A percentile compares a stretch with the other conserved stretches of the same genome.
Evolutionary conservation across 176 grass and related monocot species (phyloP).

Genomic region (Eleusine coracana): DNA sequence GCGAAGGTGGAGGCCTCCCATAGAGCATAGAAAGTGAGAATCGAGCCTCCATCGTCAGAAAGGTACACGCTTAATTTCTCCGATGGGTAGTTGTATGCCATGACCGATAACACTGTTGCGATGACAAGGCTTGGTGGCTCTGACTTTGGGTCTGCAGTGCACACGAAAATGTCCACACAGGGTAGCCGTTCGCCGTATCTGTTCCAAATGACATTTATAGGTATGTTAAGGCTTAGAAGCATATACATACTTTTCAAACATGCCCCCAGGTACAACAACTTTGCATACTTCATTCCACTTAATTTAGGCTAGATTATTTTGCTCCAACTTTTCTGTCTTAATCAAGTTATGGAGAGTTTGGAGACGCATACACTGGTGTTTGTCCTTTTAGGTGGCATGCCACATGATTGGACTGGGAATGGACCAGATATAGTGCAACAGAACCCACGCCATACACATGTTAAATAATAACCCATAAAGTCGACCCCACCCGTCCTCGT

Average conservation of each 20-base stretch:
- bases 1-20: conserved; percentile 66
- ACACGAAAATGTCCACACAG: conserved; percentile 69
- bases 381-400: no score
- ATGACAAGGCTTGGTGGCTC: conserved; percentile 78
- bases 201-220: conserved; percentile 15
- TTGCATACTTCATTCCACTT: background rate
- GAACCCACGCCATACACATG: background rate
- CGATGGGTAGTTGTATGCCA: conserved; percentile 70
- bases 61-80: conserved; percentile 74
- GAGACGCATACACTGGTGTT: background rate
- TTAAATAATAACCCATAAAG: no score
- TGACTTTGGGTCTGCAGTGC: conserved; percentile 58
- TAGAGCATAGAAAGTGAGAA: conserved; percentile 74
- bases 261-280: background rate
- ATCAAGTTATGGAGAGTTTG: background rate
- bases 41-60: conserved; percentile 71
- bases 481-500: background rate
- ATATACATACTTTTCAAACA: background rate
- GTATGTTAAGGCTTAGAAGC: background rate
- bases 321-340: background rate
- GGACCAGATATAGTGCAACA: background rate
- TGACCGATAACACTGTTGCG: conserved; percentile 62
- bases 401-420: background rate
- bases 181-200: conserved; percentile 59
- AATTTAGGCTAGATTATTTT: background rate